Conservation (phyloP, 352 stramenopile species). For the Pythium phragmiticola region DNA sequence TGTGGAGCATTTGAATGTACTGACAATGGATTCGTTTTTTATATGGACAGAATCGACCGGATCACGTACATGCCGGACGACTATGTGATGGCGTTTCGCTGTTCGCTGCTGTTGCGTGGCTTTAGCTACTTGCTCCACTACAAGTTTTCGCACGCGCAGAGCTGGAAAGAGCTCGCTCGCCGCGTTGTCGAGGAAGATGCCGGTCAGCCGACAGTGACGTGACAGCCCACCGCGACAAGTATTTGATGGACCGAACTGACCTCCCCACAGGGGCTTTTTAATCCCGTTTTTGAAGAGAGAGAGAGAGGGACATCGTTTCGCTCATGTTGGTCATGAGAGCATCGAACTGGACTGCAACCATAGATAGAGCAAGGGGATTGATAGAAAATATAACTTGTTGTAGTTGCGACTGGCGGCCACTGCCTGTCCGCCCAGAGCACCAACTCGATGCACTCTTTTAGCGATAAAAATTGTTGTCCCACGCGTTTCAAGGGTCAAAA, state of each 20-base stretch:
- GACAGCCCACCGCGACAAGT: neutral
- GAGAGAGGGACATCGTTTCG: no score
- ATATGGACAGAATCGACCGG: constrained; percentile 54
- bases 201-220: neutral
- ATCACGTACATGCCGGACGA: constrained; percentile 84
- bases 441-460: no score
- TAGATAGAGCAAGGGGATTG: no score
- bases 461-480: no score
- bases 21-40: neutral
- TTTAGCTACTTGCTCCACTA: constrained; percentile 86
- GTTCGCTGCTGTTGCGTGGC: constrained; percentile 79
- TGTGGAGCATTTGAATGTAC: neutral
- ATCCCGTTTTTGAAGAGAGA: no score
- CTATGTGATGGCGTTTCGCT: constrained; percentile 87
- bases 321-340: no score
- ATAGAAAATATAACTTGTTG: neutral
- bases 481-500: no score
- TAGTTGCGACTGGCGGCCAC: neutral
- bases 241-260: constrained; percentile 7
- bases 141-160: constrained; percentile 83
- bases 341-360: no score
- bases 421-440: no score
- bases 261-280: no score
- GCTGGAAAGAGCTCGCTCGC: constrained; percentile 69
- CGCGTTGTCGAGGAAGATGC: constrained; percentile 59